Base-by-base conservation (phyloP, 2,329 filamentous ascomycete species). In the Catunica adiposa region DNA sequence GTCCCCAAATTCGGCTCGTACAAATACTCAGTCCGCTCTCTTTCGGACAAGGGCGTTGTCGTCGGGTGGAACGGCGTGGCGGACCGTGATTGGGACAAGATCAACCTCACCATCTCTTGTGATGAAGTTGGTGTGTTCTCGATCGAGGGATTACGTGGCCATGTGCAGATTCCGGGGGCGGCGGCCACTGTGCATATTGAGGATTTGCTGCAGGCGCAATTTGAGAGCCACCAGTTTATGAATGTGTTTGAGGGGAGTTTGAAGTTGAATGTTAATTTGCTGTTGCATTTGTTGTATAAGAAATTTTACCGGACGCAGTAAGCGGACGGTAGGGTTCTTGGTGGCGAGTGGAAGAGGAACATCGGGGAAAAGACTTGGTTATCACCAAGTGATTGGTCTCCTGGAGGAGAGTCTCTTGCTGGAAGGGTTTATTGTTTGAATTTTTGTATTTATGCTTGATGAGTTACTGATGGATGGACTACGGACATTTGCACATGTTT, bases 1-100 rank as follows among this genome's bases (percentile, higher is more conserved):
- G 87, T 94, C 54, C 94, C 94, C 68, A 95, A 95, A 67, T 98
- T 98, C 66, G 92, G 94, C 60, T 94, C 86, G 38, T 98, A 85
- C 80, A 97, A 97, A 72, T 98, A 98, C 73, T 90, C 86, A 55
- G 89, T 88, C 3, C 84, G 89, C 53, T 83, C 85, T 52, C 79
- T 98, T 6, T 83, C 83, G 1, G 90, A 97, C 65, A 96, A 95
- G 71, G 92, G 92, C 55, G 92, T 97, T 5, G 75, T 98, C 15
- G 86, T 98, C 31, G 78, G 81, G n/a, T 97, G 92, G 89, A 78
- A 80, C 56, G 89, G 89, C 34, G 88, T 90, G 62, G 73, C 76
- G 14, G 86, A 95, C 61, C 75, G 78, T 11, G 86, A 95, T 66
- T 95, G 85, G 83, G 86, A 90, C 64, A 86, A 88, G 65, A 84